Evolutionary conservation across 768 basidiomycete genomes (phyloP).

Genomic region (Kondoa subrosea): DNA sequence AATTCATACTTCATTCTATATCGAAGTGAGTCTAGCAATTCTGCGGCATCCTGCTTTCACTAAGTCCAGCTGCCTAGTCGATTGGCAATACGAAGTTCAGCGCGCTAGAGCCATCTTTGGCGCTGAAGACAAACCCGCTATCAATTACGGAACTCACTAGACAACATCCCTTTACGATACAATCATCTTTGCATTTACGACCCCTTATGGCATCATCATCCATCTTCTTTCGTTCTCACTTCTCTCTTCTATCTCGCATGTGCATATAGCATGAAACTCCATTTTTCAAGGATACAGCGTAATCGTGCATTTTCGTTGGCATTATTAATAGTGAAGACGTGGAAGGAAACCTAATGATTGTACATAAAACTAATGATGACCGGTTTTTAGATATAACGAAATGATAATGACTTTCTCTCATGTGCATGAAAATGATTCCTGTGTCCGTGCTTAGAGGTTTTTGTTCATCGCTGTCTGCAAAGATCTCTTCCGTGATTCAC

Average conservation of each 20-base stretch:
- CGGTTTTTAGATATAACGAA: no score
- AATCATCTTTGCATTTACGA: background rate
- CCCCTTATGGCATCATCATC: no score
- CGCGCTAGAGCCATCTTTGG: constrained; percentile 1
- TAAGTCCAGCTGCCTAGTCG: background rate
- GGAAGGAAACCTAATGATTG: no score
- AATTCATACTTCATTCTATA: background rate
- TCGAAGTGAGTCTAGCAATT: background rate
- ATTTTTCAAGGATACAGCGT: no score
- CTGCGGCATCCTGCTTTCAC: background rate
- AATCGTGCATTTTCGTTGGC: no score
- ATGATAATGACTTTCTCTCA: background rate
- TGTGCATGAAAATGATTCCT: background rate
- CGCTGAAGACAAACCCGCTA: background rate
- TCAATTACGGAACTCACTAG: constrained; percentile 2
- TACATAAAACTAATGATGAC: background rate
- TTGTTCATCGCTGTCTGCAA: background rate
- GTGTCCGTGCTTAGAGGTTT: background rate
- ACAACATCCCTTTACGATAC: background rate
- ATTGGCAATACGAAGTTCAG: background rate
- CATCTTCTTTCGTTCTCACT: no score
- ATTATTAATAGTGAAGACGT: no score
- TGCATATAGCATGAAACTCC: no score
- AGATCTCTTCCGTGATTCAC: background rate
- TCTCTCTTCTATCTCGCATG: no score